Conservation (phyloP, 495 filamentous ascomycete species). For the Ramalina peruviana region DNA sequence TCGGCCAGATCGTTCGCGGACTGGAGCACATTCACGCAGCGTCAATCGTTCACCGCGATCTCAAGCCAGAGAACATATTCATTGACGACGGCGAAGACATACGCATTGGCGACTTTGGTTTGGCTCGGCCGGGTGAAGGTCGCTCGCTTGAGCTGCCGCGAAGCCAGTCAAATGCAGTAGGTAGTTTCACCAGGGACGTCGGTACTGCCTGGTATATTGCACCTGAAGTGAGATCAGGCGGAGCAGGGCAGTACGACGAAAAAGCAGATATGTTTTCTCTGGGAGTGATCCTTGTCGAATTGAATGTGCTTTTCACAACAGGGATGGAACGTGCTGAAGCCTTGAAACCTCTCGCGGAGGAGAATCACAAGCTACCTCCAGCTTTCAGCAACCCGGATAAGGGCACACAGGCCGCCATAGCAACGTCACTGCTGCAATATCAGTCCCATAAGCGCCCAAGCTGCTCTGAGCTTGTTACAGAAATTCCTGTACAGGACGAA, state of each 20-base stretch:
- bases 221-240: conserved; percentile 67
- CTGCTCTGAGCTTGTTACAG: conserved; percentile 70
- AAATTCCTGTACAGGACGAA: conserved; percentile 80
- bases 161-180: not conserved
- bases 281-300: conserved; percentile 96
- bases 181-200: conserved; percentile 67
- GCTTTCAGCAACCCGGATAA: conserved; percentile 68
- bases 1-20: conserved; percentile 85
- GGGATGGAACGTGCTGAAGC: conserved; percentile 81
- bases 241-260: conserved; percentile 65
- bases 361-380: conserved; percentile 50
- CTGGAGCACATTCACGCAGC: conserved; percentile 79
- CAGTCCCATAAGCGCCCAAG: conserved; percentile 68
- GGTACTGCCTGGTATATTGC: conserved; percentile 94
- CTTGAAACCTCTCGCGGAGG: conserved; percentile 54
- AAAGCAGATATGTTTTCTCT: conserved; percentile 98
- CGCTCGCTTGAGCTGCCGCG: conserved; percentile 22
- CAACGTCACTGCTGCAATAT: conserved; percentile 68
- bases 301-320: conserved; percentile 70
- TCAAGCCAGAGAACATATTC: conserved; percentile 98
- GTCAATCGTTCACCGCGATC: conserved; percentile 88
- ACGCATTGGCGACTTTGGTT: conserved; percentile 90
- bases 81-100: conserved; percentile 82
- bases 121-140: conserved; percentile 80
- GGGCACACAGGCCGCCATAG: conserved; percentile 56